Evolutionary conservation across 148 eudicot species (phyloP), one percentile per base, ranked within the genome.

Genomic region (Oxyria digyna): DNA sequence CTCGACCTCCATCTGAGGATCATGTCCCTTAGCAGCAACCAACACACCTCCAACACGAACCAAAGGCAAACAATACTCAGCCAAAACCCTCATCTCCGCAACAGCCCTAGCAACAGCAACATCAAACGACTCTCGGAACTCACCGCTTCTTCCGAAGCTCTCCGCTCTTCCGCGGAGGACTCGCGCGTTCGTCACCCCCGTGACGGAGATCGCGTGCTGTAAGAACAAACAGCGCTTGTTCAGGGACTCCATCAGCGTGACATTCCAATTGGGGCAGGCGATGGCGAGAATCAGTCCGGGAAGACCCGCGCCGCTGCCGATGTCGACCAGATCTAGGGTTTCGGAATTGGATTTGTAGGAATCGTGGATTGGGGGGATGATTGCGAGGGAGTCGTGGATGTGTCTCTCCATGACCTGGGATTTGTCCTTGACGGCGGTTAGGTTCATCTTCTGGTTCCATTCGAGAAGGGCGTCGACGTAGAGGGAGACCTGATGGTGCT

Each of bases 371-470:
- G 91, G 88, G 69, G 84, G 80, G 6, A 93, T 68, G 64, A 90
- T 85, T 1, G 98, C 85, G 24, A 90, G 85, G 3, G 97, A 94
- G 66, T 89, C 97, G 76, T 87, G 92, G 62, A 94, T 72, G 41
- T 94, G 97, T 76, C 98, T 81, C 42, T 90, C 91, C 96, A 94
- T 90, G 6, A 86, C 87, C 78, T 90, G 89, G 59, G 70, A 76
- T 33, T 74, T 85, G 66, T 85, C 96, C 45, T 71, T 82, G 41
- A 86, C 96, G 17, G 96, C 90, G 17, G 97, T 94, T 1, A 94
- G 75, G 76, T 94, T 94, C 98, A 89, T 94, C 79, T 82, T 96
- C 87, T 89, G 96, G 80, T 92, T 92, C 97, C 96, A 92, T 70
- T 87, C 64, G 59, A 92, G 96, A 74, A 92, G 91, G 62, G 94